Evolutionary conservation across 306 rosid genomes (phyloP).

Genomic region (Dalbergia cultrata): DNA sequence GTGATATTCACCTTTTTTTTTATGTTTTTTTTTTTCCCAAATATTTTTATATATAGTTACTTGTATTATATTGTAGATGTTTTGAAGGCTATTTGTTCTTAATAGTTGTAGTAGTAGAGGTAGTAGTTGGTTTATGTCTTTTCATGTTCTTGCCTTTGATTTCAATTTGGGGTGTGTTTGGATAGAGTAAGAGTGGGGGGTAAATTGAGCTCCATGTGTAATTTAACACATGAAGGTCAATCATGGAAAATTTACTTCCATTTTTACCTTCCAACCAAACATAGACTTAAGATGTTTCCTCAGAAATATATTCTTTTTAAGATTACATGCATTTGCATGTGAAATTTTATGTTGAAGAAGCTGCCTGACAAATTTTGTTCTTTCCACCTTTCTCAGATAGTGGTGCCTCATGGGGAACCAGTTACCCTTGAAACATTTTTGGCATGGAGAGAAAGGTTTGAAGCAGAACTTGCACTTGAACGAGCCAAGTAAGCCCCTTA

Average conservation of each 20-base stretch:
- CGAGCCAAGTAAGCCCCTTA: constrained; percentile 93
- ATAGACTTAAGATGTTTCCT: constrained; percentile 10
- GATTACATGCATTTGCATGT: constrained; percentile 32
- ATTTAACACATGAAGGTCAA: no score
- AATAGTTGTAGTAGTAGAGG: background rate
- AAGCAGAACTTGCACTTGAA: constrained; percentile 96
- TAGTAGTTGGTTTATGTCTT: constrained; percentile 28
- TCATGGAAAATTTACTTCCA: no score
- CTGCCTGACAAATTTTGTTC: constrained; percentile 43
- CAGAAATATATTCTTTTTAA: constrained; percentile 23
- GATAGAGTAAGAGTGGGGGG: no score
- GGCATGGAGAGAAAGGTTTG: constrained; percentile 99
- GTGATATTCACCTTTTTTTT: background rate
- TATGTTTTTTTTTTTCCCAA: background rate
- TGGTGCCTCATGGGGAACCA: constrained; percentile 96
- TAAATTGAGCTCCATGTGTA: no score
- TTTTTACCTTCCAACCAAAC: no score
- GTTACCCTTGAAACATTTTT: constrained; percentile 91
- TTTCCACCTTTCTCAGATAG: constrained; percentile 60
- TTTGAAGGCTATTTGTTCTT: constrained; percentile 31
- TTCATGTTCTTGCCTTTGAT: constrained; percentile 32
- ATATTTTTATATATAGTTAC: background rate
- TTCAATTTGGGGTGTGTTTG: background rate
- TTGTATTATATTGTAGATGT: background rate
- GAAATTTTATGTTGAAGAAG: constrained; percentile 30